Evolutionary conservation across 768 basidiomycete species (phyloP).

Genomic region (Auricularia auricula-judae): DNA sequence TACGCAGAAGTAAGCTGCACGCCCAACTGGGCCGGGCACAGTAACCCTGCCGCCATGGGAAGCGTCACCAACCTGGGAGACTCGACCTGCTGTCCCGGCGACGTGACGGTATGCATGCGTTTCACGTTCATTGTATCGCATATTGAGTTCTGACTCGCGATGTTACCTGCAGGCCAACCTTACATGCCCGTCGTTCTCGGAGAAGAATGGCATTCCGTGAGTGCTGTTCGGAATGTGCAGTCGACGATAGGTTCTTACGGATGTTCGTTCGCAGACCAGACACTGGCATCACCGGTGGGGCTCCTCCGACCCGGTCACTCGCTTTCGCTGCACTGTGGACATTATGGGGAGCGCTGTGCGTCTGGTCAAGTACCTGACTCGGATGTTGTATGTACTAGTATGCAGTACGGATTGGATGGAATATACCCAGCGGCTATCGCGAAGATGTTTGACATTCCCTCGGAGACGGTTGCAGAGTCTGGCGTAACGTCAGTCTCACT

Average conservation of each 20-base stretch:
- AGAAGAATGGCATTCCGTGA: constrained; percentile 51
- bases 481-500: too few species aligned
- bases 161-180: constrained; percentile 21
- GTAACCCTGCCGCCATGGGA: constrained; percentile 51
- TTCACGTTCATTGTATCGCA: too few species aligned
- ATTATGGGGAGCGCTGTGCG: too few species aligned
- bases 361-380: too few species aligned
- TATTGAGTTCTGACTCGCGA: neutral
- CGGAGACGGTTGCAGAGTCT: too few species aligned
- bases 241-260: neutral
- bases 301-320: neutral
- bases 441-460: too few species aligned
- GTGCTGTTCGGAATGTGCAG: constrained; percentile 15
- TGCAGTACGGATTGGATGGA: too few species aligned
- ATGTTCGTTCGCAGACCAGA: neutral
- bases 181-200: constrained; percentile 64
- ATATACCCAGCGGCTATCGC: too few species aligned
- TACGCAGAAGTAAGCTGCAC: constrained; percentile 57
- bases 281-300: neutral
- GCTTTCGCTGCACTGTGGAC: too few species aligned
- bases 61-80: constrained; percentile 47
- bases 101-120: constrained; percentile 38
- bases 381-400: too few species aligned
- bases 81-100: constrained; percentile 60
- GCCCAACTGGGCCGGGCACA: constrained; percentile 51